These are phyloP conservation scores for Populus tremula DNA, from an alignment of 345 rosid genomes.

Conservation along the genomic window DNA sequence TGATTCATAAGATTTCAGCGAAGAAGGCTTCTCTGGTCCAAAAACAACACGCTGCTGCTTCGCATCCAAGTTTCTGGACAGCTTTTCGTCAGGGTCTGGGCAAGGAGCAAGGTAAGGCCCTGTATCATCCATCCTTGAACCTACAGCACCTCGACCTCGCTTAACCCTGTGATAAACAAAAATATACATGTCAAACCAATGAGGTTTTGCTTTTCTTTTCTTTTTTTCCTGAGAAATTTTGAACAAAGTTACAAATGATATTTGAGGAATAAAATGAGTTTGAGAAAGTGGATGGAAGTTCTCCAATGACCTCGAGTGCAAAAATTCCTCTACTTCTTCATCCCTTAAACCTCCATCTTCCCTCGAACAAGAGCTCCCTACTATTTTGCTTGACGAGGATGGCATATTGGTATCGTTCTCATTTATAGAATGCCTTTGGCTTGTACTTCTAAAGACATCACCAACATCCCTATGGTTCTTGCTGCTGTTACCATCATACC, in stretches of 20 bases:
- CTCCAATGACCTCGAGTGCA: constrained; percentile 60
- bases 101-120: constrained; percentile 64
- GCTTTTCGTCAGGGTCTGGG: constrained; percentile 27
- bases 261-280: not conserved
- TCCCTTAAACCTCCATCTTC: constrained; percentile 63
- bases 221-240: not conserved
- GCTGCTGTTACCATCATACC: constrained; percentile 29
- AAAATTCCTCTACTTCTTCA: constrained; percentile 70
- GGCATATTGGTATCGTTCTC: constrained; percentile 27
- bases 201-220: not conserved
- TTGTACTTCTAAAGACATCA: constrained; percentile 22
- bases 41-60: constrained; percentile 30
- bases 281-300: not conserved
- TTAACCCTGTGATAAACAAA: constrained; percentile 47
- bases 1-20: constrained; percentile 25
- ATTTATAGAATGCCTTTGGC: constrained; percentile 26
- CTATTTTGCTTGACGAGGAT: constrained; percentile 40
- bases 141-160: constrained; percentile 87
- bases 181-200: constrained; percentile 3
- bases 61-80: constrained; percentile 19
- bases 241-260: not conserved
- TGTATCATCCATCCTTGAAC: constrained; percentile 92
- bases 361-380: constrained; percentile 27
- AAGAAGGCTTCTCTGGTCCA: constrained; percentile 57
- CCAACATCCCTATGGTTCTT: constrained; percentile 26